A percentile compares a stretch with the other conserved stretches of the same genome.
Evolutionary conservation across 768 basidiomycete species (phyloP).

Genomic region (Boletellus ananiceps): DNA sequence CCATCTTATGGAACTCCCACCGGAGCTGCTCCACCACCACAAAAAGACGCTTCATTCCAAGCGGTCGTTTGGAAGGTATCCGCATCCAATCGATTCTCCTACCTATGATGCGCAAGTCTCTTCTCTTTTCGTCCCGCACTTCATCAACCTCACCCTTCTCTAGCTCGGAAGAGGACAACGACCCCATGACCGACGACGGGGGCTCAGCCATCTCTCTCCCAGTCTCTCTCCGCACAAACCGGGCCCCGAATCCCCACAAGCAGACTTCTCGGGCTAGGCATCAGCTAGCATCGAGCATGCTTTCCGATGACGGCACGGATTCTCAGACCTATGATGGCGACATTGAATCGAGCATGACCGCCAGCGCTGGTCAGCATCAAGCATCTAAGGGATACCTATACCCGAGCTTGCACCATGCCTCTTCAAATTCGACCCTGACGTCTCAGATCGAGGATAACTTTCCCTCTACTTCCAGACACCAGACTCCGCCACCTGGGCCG

Average conservation of each 20-base stretch:
- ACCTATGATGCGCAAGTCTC: slow-evolving; percentile 67
- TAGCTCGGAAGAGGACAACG: slow-evolving; percentile 86
- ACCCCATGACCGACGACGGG: slow-evolving; percentile 76
- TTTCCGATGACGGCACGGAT: slow-evolving; percentile 72
- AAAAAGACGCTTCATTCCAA: slow-evolving; percentile 40
- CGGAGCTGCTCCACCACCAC: slow-evolving; percentile 30
- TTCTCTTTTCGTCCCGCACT: background rate
- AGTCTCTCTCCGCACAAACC: slow-evolving; percentile 18
- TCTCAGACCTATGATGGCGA: slow-evolving; percentile 91
- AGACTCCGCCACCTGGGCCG: slow-evolving; percentile 16
- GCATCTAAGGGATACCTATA: slow-evolving; percentile 25
- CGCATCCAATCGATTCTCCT: slow-evolving; percentile 59
- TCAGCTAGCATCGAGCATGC: slow-evolving; percentile 50
- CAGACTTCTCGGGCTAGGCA: slow-evolving; percentile 36
- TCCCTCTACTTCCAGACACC: slow-evolving; percentile 18
- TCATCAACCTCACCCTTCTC: slow-evolving; percentile 9
- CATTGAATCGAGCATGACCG: slow-evolving; percentile 73
- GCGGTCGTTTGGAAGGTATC: slow-evolving; percentile 67
- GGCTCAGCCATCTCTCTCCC: slow-evolving; percentile 49
- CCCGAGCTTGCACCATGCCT: slow-evolving; percentile 36
- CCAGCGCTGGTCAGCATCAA: slow-evolving; percentile 41
- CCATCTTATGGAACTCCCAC: slow-evolving; percentile 12
- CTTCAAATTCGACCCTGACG: slow-evolving; percentile 52
- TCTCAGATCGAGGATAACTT: slow-evolving; percentile 34
- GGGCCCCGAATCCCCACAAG: slow-evolving; percentile 23